Evolutionary conservation across 2,329 filamentous ascomycete genomes (phyloP).

Genomic region (Arthrobotrys sinensis): DNA sequence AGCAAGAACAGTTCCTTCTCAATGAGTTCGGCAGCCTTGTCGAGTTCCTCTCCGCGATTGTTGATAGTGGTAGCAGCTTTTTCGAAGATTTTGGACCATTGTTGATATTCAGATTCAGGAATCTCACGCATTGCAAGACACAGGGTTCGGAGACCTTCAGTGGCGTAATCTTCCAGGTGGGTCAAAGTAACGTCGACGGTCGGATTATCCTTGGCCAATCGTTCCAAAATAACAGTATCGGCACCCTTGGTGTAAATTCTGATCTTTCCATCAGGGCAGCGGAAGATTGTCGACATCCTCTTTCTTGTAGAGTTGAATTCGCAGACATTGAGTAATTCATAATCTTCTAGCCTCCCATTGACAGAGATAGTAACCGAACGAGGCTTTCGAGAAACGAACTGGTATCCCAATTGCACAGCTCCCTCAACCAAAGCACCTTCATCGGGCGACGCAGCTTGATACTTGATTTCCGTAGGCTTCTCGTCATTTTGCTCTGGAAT

Average conservation of each 20-base stretch:
- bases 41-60: constrained; percentile 92
- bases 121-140: constrained; percentile 96
- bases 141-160: constrained; percentile 92
- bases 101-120: constrained; percentile 86
- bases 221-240: constrained; percentile 96
- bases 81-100: constrained; percentile 90
- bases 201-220: constrained; percentile 81
- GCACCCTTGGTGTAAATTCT: constrained; percentile 96
- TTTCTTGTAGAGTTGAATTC: constrained; percentile 99
- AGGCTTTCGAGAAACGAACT: constrained; percentile 91
- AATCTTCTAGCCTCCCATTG: constrained; percentile 81
- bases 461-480: constrained; percentile 87
- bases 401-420: constrained; percentile 86
- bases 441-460: constrained; percentile 96
- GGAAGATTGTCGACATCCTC: constrained; percentile 97
- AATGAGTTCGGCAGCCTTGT: constrained; percentile 96
- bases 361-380: constrained; percentile 87
- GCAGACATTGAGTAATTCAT: constrained; percentile 94
- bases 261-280: constrained; percentile 95
- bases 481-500: constrained; percentile 90
- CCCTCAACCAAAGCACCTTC: constrained; percentile 97
- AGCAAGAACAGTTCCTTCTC: constrained; percentile 92
- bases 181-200: constrained; percentile 90
- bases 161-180: constrained; percentile 98
- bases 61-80: constrained; percentile 91